These are phyloP conservation scores for Xylaria scruposa DNA, from an alignment of 495 filamentous ascomycete species.

Conservation along the genomic window DNA sequence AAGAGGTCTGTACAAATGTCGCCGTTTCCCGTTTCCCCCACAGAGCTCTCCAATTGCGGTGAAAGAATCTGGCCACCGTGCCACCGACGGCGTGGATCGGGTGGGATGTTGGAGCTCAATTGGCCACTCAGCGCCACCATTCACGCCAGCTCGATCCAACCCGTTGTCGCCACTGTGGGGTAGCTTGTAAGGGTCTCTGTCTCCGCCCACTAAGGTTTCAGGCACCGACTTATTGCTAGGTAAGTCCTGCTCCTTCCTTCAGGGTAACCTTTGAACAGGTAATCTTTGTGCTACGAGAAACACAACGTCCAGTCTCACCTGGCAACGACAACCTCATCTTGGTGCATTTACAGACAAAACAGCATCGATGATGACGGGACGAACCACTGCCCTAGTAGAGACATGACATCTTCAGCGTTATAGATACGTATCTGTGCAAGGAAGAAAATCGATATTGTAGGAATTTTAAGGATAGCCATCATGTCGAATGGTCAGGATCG, in stretches of 20 bases:
- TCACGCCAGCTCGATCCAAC: neutral
- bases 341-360: neutral
- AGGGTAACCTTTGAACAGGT: neutral
- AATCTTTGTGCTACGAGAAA: neutral
- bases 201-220: neutral
- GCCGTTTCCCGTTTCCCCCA: constrained; percentile 7
- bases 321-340: neutral
- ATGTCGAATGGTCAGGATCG: neutral
- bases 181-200: neutral
- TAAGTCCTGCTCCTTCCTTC: neutral
- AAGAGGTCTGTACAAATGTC: neutral
- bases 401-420: neutral
- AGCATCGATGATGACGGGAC: neutral
- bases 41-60: constrained; percentile 19
- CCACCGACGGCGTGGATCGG: constrained; percentile 16
- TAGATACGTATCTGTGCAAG: neutral
- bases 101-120: neutral
- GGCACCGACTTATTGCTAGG: neutral
- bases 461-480: neutral
- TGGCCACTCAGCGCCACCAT: constrained; percentile 6
- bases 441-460: neutral
- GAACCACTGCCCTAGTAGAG: neutral
- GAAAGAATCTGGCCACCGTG: constrained; percentile 22
- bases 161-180: constrained; percentile 8
- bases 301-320: neutral